phyloP scores from a whole-genome alignment of 1,139 yeast genomes.

The Taiozyma sp. region DNA sequence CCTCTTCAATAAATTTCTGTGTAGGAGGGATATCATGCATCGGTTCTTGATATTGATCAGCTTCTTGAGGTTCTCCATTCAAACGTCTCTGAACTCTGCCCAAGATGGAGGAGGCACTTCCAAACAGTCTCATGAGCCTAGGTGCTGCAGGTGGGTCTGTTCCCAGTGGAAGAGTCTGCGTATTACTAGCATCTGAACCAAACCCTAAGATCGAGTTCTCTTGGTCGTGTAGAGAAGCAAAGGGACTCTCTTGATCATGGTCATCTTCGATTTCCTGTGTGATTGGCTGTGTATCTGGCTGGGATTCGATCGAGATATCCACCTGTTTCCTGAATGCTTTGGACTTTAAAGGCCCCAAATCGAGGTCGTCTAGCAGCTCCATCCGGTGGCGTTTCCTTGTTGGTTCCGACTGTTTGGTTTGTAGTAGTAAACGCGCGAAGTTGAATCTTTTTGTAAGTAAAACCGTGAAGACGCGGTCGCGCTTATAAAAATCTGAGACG shows the following conservation, averaged over 20 bases:
- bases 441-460: not conserved
- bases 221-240: not conserved
- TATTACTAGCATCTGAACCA: not conserved
- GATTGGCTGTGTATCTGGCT: not conserved
- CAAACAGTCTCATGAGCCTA: not conserved
- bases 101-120: constrained; percentile 5
- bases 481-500: not conserved
- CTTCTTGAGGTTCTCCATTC: constrained; percentile 15
- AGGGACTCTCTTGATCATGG: not conserved
- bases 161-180: not conserved
- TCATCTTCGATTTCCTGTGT: constrained; percentile 1
- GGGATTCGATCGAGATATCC: constrained; percentile 4
- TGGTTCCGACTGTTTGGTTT: not conserved
- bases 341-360: constrained; percentile 11
- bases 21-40: not conserved
- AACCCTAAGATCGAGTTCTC: not conserved
- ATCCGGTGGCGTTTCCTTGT: not conserved
- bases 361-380: constrained; percentile 12
- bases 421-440: not conserved
- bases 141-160: not conserved
- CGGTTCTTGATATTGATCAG: not conserved
- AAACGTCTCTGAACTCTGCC: constrained; percentile 19
- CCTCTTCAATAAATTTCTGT: not conserved
- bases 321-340: constrained; percentile 18
- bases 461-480: not conserved